These are phyloP conservation scores for Aotearoamyces nothofagi DNA, from an alignment of 2,329 filamentous ascomycete genomes.

Conservation along the genomic window DNA sequence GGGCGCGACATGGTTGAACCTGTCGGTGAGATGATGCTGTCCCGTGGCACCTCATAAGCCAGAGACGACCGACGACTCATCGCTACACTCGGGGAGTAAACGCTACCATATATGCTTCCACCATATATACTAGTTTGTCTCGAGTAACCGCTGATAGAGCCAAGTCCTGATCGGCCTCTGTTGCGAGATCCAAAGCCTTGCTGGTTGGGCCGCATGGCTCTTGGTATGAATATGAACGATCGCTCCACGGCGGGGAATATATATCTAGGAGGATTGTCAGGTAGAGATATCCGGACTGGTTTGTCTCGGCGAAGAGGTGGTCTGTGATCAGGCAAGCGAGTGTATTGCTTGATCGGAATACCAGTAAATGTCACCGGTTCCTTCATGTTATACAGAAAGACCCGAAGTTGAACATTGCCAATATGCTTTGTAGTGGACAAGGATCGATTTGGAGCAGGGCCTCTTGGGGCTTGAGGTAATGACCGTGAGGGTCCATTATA, in stretches of 20 bases:
- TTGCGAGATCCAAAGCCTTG: conserved; percentile 54
- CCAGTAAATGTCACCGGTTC: conserved; percentile 56
- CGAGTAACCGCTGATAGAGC: conserved; percentile 50
- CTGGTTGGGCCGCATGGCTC: conserved; percentile 84
- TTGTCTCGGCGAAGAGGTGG: conserved; percentile 91
- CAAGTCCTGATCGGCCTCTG: conserved; percentile 58
- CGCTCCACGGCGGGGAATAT: conserved; percentile 82
- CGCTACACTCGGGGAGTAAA: conserved; percentile 76
- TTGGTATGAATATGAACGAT: conserved; percentile 96
- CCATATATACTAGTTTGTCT: conserved; percentile 74
- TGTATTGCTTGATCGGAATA: conserved; percentile 78
- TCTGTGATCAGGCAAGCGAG: conserved; percentile 83
- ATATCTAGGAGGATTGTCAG: conserved; percentile 64
- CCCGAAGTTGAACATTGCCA: conserved; percentile 72
- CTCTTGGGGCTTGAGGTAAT: conserved; percentile 29
- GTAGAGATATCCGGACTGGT: conserved; percentile 84
- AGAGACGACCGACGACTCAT: conserved; percentile 78
- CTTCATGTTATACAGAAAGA: conserved; percentile 64
- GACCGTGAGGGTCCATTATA: conserved; percentile 17
- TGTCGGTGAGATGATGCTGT: conserved; percentile 66
- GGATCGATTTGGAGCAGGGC: conserved; percentile 53
- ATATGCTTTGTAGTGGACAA: conserved; percentile 75
- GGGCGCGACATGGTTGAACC: conserved; percentile 62
- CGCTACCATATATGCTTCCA: conserved; percentile 54
- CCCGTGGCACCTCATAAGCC: conserved; percentile 50